A percentile compares a stretch with the other conserved stretches of the same genome.
Evolutionary conservation across 805 yeast genomes (phyloP).

Genomic region (Saccharomyces kudriavzevii): DNA sequence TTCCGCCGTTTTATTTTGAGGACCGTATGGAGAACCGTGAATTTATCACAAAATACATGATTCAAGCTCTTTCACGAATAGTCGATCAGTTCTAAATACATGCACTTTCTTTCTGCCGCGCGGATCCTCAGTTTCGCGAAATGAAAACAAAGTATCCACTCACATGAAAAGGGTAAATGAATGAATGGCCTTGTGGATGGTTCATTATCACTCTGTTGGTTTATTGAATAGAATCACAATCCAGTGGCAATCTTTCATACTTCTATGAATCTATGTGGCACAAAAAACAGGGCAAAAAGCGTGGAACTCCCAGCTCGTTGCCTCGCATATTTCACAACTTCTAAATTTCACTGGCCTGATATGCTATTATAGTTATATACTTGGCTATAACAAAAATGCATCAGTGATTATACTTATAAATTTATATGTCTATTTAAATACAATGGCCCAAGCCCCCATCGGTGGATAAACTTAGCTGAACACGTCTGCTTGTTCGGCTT

Average conservation of each 20-base stretch:
- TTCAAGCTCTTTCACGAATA: background rate
- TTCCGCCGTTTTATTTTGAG: background rate
- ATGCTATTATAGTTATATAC: no score
- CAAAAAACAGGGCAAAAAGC: no score
- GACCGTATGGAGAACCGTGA: background rate
- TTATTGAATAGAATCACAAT: no score
- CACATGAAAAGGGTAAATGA: background rate
- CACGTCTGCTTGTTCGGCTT: constrained; percentile 61
- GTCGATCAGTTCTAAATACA: background rate
- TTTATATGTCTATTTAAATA: no score
- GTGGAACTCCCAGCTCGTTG: no score
- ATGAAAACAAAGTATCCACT: background rate
- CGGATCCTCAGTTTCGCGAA: background rate
- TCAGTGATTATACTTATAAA: background rate
- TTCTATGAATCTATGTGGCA: no score
- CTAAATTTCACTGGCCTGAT: no score
- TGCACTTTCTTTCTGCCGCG: background rate
- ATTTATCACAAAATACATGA: background rate
- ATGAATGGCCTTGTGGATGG: no score
- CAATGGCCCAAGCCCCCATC: no score
- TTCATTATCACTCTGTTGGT: background rate
- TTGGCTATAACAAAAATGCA: background rate
- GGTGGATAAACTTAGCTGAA: constrained; percentile 25
- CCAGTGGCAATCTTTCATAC: background rate
- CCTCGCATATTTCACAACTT: no score